Evolutionary conservation across 228 moss, liverwort and hornwort genomes (phyloP), one percentile per base, ranked within the genome.

Genomic region (Sphagnum magellanicum): DNA sequence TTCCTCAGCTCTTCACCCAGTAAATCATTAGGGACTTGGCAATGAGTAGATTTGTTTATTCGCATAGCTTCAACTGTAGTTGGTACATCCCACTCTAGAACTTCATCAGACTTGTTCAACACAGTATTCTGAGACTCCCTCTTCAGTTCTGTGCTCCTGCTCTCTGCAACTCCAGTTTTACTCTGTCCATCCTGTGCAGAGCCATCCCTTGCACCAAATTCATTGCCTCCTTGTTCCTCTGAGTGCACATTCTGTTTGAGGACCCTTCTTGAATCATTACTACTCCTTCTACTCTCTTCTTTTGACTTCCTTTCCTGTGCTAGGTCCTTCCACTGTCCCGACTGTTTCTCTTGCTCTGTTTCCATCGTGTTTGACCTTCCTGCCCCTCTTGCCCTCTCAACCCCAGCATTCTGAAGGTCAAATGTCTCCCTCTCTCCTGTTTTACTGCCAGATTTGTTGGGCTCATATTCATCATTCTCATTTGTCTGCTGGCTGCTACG

Each of bases 251-350:
- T 79, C 69, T 86, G 80, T 73, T 89, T 90, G 14, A 85, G 89
- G 65, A 91, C 93, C 63, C 91, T 81, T 6, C 65, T 83, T 62
- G 81, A 79, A 66, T 75, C 67, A 50, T 86, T 81, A 70, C 67
- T 79, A 74, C 78, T 88, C 50, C 72, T 68, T 6, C 65, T 75
- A 52, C 89, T 89, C 64, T 89, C 93, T 75, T 77, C 90, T 66
- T 79, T 80, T 16, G 87, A 80, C 72, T 94, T 94, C 78, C 78
- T 91, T 49, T 87, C 79, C 65, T 92, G 91, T 0, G 71, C 74
- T 61, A 32, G 32, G 32, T 85, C 88, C 67, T 83, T 78, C 71
- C 67, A 59, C 57, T 72, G 59, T 59, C 68, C 76, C 77, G 81
- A 60, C 55, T 77, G 63, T 64, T 76, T 78, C 79, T 80, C 79